A percentile compares a stretch with the other conserved stretches of the same genome.
phyloP scores from a whole-genome alignment of 148 eudicot genomes.

The Rhododendron kiyosumense region DNA sequence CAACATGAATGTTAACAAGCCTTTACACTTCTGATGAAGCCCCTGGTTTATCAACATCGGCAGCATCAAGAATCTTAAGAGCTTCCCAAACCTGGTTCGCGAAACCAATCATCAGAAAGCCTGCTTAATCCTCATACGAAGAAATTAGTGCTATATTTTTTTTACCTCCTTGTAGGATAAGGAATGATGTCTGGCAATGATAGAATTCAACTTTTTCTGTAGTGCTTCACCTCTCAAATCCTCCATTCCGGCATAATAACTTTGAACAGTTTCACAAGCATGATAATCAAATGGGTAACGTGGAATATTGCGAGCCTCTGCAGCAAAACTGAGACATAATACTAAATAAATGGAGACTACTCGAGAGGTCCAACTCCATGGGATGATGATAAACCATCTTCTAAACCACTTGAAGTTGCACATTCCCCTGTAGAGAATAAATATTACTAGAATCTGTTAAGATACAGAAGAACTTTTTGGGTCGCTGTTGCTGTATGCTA shows the following conservation, averaged over 20 bases:
- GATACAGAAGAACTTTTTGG: neutral
- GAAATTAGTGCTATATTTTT: neutral
- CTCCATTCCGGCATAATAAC: slow-evolving; percentile 31
- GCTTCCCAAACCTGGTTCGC: slow-evolving; percentile 51
- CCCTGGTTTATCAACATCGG: slow-evolving; percentile 41
- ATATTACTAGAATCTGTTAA: neutral
- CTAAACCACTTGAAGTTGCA: slow-evolving; percentile 4
- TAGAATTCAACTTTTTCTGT: slow-evolving; percentile 34
- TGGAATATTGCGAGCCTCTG: slow-evolving; percentile 23
- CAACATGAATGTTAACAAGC: neutral
- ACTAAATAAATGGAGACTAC: slow-evolving; percentile 29
- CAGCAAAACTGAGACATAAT: slow-evolving; percentile 23
- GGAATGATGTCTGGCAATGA: slow-evolving; percentile 39
- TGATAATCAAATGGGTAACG: slow-evolving; percentile 12
- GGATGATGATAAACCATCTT: neutral
- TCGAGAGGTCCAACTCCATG: slow-evolving; percentile 18
- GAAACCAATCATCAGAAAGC: neutral
- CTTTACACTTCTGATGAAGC: slow-evolving; percentile 38
- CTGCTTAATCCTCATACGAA: neutral
- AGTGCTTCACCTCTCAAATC: slow-evolving; percentile 39
- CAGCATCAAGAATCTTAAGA: slow-evolving; percentile 59
- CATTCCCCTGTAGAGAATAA: neutral
- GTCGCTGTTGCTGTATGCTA: neutral
- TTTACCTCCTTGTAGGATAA: slow-evolving; percentile 46
- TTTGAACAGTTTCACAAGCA: slow-evolving; percentile 37